phyloP scores from a whole-genome alignment of 176 grass and related monocot species.

The Rhynchospora tenuis region DNA sequence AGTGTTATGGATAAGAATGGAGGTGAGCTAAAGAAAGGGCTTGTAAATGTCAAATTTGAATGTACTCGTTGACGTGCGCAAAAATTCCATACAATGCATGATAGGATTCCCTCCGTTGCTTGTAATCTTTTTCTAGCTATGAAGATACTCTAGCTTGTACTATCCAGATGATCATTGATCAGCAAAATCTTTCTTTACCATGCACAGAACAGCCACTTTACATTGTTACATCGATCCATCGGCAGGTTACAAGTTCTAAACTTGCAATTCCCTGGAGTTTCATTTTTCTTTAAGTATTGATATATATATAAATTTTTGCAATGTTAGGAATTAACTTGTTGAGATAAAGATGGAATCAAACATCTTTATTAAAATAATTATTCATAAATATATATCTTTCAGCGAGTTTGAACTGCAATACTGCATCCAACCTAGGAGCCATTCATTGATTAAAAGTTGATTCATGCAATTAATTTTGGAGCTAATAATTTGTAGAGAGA shows the following conservation, averaged over 20 bases:
- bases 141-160: slow-evolving; percentile 12
- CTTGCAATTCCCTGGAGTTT: background rate
- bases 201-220: background rate
- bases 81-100: background rate
- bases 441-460: no score
- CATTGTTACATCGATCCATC: background rate
- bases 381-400: no score
- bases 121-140: slow-evolving; percentile 10
- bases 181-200: background rate
- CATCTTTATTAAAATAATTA: no score
- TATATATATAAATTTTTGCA: no score
- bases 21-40: background rate
- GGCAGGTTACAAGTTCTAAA: background rate
- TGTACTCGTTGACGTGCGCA: background rate
- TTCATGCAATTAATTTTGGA: no score
- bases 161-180: background rate
- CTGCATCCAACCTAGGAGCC: no score
- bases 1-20: background rate
- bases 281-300: no score
- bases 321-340: no score
- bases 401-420: no score
- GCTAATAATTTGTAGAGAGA: no score
- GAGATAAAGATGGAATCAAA: no score
- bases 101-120: background rate
- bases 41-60: background rate